Base-by-base conservation (phyloP, 306 rosid species). In the Fragaria vesca region DNA sequence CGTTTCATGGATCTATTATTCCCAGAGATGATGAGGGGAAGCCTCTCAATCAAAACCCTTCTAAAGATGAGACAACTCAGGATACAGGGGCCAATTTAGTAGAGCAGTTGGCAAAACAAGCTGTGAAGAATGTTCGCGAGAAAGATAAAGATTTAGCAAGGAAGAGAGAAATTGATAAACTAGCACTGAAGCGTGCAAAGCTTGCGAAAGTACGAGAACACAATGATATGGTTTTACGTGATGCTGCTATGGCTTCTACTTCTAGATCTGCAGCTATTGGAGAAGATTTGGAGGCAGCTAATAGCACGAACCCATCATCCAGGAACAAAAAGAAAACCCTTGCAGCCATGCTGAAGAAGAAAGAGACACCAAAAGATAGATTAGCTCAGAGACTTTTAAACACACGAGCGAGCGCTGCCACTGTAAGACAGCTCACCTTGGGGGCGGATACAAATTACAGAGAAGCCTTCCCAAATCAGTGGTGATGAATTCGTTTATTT, bases 121-220 rank as follows among this genome's bases (percentile, higher is more conserved):
- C 97, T 0, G 88, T 93, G 81, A 87, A 83, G 85, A 95, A 95
- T 81, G 88, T 92, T 72, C 93, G 93, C 10, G 89, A 83, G 68
- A 87, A 76, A 74, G 97, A 91, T 74, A 81, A 81, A 66, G 96
- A 85, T 81, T 81, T 77, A 11, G 82, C 80, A 67, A 83, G 80
- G 71, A 86, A 80, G 87, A 82, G 83, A 80, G 86, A 84, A 80
- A 78, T 71, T 54, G 97, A 91, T 80, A 91, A 84, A 75, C 75
- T 62, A 76, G 36, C 82, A 2, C 45, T 88, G 82, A 93, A 89
- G 85, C 92, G 86, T 40, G 97, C 97, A 74, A 95, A 91, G 85
- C 97, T 89, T 72, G 96, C 91, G 4, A 93, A 91, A 82, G 62
- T 95, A 71, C 85, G 97, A 79, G 96, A 92, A 85, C 98, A 95